Percentiles rank a stretch among this genome's conserved stretches.
phyloP scores from a whole-genome alignment of 108 stramenopile species.

The Pelagomonas calceolata region DNA sequence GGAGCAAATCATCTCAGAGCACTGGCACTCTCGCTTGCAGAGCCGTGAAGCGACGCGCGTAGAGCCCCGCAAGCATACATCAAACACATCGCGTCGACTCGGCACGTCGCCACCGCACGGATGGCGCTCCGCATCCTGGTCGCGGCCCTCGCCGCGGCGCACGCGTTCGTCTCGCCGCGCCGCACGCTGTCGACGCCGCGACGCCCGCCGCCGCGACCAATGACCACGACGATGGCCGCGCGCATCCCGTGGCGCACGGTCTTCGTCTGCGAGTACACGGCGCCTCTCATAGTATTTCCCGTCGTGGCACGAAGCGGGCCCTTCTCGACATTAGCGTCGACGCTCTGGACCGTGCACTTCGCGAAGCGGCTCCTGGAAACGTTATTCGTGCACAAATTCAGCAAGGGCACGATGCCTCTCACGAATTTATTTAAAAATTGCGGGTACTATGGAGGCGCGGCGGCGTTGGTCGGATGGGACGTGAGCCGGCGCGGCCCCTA shows the following conservation, averaged over 20 bases:
- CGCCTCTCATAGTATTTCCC: slow-evolving; percentile 20
- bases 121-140: too few species aligned
- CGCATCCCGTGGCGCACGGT: slow-evolving; percentile 1
- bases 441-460: slow-evolving; percentile 21
- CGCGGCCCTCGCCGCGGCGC: too few species aligned
- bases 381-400: slow-evolving; percentile 23
- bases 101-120: too few species aligned
- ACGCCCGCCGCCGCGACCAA: too few species aligned
- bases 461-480: slow-evolving; percentile 8
- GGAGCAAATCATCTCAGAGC: too few species aligned
- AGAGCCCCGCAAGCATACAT: too few species aligned
- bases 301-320: not conserved
- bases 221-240: too few species aligned
- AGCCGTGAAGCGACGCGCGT: too few species aligned
- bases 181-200: too few species aligned
- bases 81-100: too few species aligned
- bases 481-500: slow-evolving; percentile 7
- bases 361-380: slow-evolving; percentile 21
- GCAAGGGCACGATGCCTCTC: slow-evolving; percentile 21
- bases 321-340: not conserved
- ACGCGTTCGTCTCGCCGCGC: too few species aligned
- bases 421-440: slow-evolving; percentile 21
- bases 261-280: slow-evolving; percentile 21
- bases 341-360: slow-evolving; percentile 12
- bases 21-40: too few species aligned